A percentile compares a stretch with the other conserved stretches of the same genome.
Conservation (phyloP, 139 green algal genomes). For the Pseudopediastrum boryanum region DNA sequence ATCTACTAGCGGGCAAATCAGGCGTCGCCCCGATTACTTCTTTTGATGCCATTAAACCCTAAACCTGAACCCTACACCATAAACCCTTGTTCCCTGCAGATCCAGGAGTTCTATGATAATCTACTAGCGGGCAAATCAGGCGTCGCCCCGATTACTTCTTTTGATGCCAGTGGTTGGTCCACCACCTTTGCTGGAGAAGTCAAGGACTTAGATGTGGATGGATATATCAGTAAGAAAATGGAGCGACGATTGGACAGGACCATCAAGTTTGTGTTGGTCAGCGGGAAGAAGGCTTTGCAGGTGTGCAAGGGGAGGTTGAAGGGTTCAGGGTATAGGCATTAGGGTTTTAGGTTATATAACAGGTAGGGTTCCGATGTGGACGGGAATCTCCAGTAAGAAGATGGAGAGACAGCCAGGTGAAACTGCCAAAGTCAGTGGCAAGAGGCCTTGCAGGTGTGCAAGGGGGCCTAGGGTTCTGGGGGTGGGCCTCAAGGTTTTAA, state of each 20-base stretch:
- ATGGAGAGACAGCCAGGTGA: no score
- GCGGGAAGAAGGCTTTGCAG: constrained; percentile 72
- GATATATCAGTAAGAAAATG: constrained; percentile 92
- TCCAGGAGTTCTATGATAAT: constrained; percentile 89
- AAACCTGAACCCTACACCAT: background rate
- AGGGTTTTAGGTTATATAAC: no score
- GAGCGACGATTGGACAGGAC: constrained; percentile 92
- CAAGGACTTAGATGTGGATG: constrained; percentile 83
- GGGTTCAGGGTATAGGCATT: constrained; percentile 50
- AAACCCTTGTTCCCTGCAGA: background rate
- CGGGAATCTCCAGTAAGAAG: no score
- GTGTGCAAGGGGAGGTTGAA: constrained; percentile 61
- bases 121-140: constrained; percentile 88
- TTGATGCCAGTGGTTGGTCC: constrained; percentile 85
- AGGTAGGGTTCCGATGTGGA: no score
- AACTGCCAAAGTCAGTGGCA: no score
- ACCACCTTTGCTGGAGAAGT: constrained; percentile 97
- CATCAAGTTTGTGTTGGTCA: constrained; percentile 64
- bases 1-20: background rate
- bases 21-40: background rate
- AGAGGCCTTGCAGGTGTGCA: no score
- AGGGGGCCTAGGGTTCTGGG: no score
- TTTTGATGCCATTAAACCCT: background rate
- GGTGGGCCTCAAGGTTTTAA: no score
- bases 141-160: constrained; percentile 84